Evolutionary conservation across 140 eudicot genomes (phyloP), one percentile per base, ranked within the genome.

Genomic region (Stevia rebaudiana): DNA sequence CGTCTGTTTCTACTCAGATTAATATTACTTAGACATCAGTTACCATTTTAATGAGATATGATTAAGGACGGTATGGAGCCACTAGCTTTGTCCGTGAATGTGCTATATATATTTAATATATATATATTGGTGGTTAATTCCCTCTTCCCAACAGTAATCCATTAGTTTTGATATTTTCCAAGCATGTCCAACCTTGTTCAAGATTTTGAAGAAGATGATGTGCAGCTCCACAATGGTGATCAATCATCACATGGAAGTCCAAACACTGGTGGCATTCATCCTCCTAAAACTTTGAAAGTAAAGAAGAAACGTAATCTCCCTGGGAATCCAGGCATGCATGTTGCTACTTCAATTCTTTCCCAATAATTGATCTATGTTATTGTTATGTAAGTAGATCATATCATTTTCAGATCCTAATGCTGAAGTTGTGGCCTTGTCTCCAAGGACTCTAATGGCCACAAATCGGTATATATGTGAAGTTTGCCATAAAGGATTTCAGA

Each of bases 241-340:
- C 58, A 49, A 24, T 44, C 68, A 9, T 44, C 71, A 57, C 31
- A 54, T 24, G 66, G 52, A 21, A 48, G 55, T 37, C 63, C 72
- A n/a, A 60, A 44, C 21, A 25, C 67, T 25, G 41, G 43, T 46
- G 76, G 35, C 25, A 16, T 58, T 21, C 62, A 63, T 15, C 63
- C 49, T 13, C 64, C 42, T 24, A 61, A 67, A 10, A 61, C 53
- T n/a, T 24, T 63, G 17, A 9, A 61, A 3, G 47, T 74, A 33
- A 81, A 77, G 80, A 81, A 77, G 80, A 81, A 81, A 65, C 76
- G 86, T 68, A 81, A 81, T 47, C 86, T 76, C 63, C 86, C 86
- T 0, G 86, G 86, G 24, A 77, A 81, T 73, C 86, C 86, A 68
- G 86, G 86, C 71, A 74, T 49, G 77, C 37, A 33, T 3, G 11